phyloP scores from a whole-genome alignment of 495 filamentous ascomycete species.

The Xeromyces bisporus region DNA sequence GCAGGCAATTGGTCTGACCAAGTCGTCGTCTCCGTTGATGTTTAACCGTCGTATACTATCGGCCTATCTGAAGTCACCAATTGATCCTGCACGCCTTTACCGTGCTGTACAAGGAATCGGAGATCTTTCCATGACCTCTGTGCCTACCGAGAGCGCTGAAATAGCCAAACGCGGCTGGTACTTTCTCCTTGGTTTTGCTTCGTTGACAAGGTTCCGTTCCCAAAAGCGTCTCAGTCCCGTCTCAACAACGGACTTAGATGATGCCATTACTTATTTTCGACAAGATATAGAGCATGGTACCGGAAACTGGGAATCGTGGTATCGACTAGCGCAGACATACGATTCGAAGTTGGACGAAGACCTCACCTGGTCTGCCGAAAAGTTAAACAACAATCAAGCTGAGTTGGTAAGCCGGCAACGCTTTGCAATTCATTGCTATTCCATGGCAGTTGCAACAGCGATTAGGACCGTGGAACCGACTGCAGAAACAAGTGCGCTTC shows the following conservation, averaged over 20 bases:
- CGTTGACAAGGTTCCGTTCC: conserved; percentile 72
- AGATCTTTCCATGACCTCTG: conserved; percentile 35
- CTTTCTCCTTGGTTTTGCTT: conserved; percentile 75
- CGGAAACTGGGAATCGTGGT: conserved; percentile 93
- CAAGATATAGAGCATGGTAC: conserved; percentile 73
- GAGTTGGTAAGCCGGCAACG: conserved; percentile 66
- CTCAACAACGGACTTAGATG: conserved; percentile 71
- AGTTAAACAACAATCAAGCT: conserved; percentile 68
- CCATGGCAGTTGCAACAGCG: conserved; percentile 68
- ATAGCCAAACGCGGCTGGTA: conserved; percentile 82
- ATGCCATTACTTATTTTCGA: conserved; percentile 64
- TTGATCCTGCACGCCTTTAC: conserved; percentile 70
- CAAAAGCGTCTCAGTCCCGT: conserved; percentile 63
- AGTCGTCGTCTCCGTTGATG: conserved; percentile 47
- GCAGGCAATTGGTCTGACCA: conserved; percentile 44
- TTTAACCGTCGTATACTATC: conserved; percentile 63
- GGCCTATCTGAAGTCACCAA: conserved; percentile 57
- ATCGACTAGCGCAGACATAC: conserved; percentile 78
- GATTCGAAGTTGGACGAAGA: conserved; percentile 84
- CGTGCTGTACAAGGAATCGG: conserved; percentile 61
- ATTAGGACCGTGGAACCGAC: conserved; percentile 43
- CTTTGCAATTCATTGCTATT: conserved; percentile 79
- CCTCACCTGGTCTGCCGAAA: conserved; percentile 88
- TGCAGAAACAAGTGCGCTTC: conserved; percentile 42
- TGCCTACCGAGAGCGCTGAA: conserved; percentile 32